Evolutionary conservation across 495 filamentous ascomycete genomes (phyloP), one percentile per base, ranked within the genome.

Genomic region (Lichenothelia convexa): DNA sequence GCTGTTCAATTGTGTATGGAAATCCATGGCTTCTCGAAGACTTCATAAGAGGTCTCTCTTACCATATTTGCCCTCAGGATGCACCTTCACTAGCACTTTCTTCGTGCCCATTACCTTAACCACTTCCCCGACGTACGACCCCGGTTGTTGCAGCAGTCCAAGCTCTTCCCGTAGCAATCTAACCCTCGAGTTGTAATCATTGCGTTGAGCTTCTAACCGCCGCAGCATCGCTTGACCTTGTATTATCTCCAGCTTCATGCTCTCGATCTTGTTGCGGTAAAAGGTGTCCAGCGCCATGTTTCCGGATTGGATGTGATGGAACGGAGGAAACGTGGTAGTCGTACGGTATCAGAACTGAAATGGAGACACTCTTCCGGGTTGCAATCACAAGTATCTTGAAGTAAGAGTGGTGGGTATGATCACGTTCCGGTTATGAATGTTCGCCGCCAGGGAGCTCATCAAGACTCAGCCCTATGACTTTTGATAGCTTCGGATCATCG

Each of bases 51-150:
- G 35, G 27, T 21, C 21, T 12, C 23, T 36, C 75, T 41, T 68
- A 94, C 89, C 89, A 48, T 99, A 99, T 93, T 99, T 99, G 43
- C 89, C 89, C 59, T 99, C 89, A 12, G 89, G 89, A 59, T 99
- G 89, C 43, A 99, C 89, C 59, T 99, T 99, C 37, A 99, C 89
- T 26, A 99, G 62, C 21, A 99, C 86, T 62, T 95, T 93, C 61
- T 99, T 99, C 43, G 89, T 99, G 54, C 91, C 75, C 89, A 99
- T 99, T 36, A 95, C 89, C 65, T 95, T 95, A 42, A 99, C 89
- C 30, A 99, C 89, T 62, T 99, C 89, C 24, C 89, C 89, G 30
- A 99, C 89, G 49, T 99, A 97, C 5, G 89, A 95, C 21, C 91
- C 89, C 15, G 89, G 89, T 54, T 97, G 89, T 57, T 97, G 89